These are phyloP conservation scores for Teunomyces lycoperdinae DNA, from an alignment of 805 yeast genomes.

Conservation along the genomic window DNA sequence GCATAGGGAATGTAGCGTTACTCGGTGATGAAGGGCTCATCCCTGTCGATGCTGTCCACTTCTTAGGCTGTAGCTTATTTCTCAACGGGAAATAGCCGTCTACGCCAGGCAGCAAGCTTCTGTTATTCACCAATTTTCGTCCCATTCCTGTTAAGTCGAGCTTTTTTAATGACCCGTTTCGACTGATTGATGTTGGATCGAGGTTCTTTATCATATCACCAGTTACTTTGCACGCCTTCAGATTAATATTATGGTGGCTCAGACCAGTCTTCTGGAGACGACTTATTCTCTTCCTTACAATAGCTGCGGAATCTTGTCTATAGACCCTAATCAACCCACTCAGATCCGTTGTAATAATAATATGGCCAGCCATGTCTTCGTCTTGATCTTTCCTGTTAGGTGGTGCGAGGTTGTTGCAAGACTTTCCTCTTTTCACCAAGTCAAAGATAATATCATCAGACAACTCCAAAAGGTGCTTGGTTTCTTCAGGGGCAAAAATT, in stretches of 20 bases:
- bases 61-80: neutral
- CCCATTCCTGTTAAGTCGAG: slow-evolving; percentile 1
- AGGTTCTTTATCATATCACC: neutral
- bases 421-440: slow-evolving; percentile 31
- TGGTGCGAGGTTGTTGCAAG: slow-evolving; percentile 4
- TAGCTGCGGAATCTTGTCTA: slow-evolving; percentile 71
- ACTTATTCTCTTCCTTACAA: slow-evolving; percentile 25
- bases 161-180: neutral
- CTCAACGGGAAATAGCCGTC: neutral
- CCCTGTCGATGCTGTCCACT: neutral
- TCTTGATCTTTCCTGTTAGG: slow-evolving; percentile 5
- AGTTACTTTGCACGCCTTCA: neutral
- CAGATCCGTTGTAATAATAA: slow-evolving; percentile 76
- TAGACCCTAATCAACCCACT: slow-evolving; percentile 72
- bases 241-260: neutral
- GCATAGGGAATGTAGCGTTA: neutral
- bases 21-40: neutral
- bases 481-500: slow-evolving; percentile 68
- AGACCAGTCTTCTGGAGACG: slow-evolving; percentile 8
- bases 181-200: neutral
- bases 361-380: slow-evolving; percentile 29
- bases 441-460: slow-evolving; percentile 83
- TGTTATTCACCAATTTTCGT: neutral
- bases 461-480: slow-evolving; percentile 60
- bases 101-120: neutral